phyloP scores from a whole-genome alignment of 768 basidiomycete genomes.

The Nidularia sp. region DNA sequence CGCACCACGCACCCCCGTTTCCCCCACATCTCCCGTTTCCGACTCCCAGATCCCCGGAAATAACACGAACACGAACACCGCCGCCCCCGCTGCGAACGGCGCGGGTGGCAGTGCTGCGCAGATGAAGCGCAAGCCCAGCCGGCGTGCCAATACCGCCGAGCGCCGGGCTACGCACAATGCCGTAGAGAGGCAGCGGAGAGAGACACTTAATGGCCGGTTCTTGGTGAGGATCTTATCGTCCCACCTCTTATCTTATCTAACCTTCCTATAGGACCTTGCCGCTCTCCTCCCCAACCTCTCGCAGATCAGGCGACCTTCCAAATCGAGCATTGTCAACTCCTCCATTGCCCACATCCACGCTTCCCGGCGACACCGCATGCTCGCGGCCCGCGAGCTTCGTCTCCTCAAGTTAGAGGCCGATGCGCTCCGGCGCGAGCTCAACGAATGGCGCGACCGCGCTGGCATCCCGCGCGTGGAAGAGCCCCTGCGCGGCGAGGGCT shows the following conservation, averaged over 20 bases:
- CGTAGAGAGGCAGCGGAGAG: constrained; percentile 88
- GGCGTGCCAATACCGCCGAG: constrained; percentile 94
- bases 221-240: constrained; percentile 43
- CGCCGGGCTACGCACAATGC: constrained; percentile 97
- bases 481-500: constrained; percentile 67
- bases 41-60: constrained; percentile 9
- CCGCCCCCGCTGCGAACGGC: constrained; percentile 12
- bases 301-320: constrained; percentile 89
- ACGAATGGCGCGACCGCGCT: constrained; percentile 85
- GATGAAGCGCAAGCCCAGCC: constrained; percentile 75
- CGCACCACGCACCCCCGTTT: constrained; percentile 44
- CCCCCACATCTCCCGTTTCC: constrained; percentile 17
- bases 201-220: constrained; percentile 91
- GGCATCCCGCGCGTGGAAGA: constrained; percentile 71
- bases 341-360: constrained; percentile 87
- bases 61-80: constrained; percentile 8
- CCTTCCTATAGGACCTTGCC: constrained; percentile 69
- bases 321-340: constrained; percentile 95
- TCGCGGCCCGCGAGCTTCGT: constrained; percentile 82
- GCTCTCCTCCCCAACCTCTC: constrained; percentile 87
- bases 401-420: constrained; percentile 78
- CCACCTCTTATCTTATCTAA: neutral
- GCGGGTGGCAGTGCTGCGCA: constrained; percentile 20
- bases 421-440: constrained; percentile 84
- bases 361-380: constrained; percentile 73